Evolutionary conservation across 179 eudicot species (phyloP).

Genomic region (Nepenthes alata): DNA sequence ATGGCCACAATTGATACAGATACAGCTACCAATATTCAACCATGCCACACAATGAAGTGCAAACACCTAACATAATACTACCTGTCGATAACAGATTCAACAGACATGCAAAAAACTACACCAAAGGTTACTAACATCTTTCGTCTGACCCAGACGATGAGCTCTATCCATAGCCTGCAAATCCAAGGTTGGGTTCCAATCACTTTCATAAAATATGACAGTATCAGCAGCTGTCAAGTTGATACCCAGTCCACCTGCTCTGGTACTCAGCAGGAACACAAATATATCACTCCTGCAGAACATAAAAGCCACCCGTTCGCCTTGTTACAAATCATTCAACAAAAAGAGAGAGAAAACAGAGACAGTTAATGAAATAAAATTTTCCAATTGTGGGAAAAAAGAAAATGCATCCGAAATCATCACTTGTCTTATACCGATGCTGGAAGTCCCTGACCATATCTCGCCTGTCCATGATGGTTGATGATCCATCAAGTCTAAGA

Average conservation of each 20-base stretch:
- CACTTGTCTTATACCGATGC: constrained; percentile 40
- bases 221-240: constrained; percentile 97
- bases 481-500: constrained; percentile 94
- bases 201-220: constrained; percentile 96
- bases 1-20: no score
- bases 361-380: not conserved
- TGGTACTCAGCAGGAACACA: constrained; percentile 89
- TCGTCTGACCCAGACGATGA: constrained; percentile 97
- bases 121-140: constrained; percentile 56
- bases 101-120: not conserved
- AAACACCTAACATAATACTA: no score
- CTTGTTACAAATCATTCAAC: not conserved
- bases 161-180: constrained; percentile 99
- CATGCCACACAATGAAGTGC: no score
- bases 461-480: constrained; percentile 92
- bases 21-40: no score
- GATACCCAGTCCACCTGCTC: constrained; percentile 98
- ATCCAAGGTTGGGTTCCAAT: constrained; percentile 98
- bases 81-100: no score
- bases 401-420: not conserved
- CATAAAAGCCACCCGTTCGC: constrained; percentile 6
- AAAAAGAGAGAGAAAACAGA: not conserved
- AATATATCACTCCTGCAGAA: constrained; percentile 79
- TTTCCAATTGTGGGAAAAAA: not conserved
- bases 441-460: constrained; percentile 99